Evolutionary conservation across 257 asterid genomes (phyloP), one percentile per base, ranked within the genome.

Genomic region (Fraxinus cuspidata): DNA sequence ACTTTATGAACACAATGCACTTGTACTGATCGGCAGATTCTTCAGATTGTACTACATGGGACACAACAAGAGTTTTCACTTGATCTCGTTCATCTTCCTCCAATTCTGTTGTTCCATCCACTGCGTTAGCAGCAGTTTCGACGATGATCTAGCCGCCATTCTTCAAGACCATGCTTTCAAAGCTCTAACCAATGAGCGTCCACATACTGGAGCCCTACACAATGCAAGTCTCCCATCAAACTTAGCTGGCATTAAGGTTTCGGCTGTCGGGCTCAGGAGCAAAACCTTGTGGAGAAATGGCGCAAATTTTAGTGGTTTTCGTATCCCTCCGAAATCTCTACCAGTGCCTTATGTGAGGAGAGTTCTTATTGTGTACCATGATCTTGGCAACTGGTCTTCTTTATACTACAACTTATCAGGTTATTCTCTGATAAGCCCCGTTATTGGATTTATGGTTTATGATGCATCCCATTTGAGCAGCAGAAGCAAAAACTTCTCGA

Each of bases 371-470:
- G 89, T 94, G n/a, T 90, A 92, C 77, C 94, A 89, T 68, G 85
- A 92, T 72, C 87, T 92, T 0, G 91, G 92, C 31, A 94, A 92
- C 82, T 85, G 87, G 89, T 92, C 96, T 40, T 72, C 95, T 34
- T 77, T 68, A 40, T 93, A 89, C 89, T 90, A 86, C 84, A 83
- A 53, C 67, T 16, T 87, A 56, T 58, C 96, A 28, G 98, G 97
- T 32, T 92, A 92, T 89, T 27, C 84, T 1, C 35, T 89, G n/a
- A 13, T 85, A 28, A 85, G 81, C 79, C 90, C 94, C 1, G 95
- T 94, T 5, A 74, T 92, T 3, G 97, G 98, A 47, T 90, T 94
- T 78, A 77, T 82, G 4, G 91, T 82, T 35, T 92, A 89, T 34
- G 93, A 93, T 68, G 91, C 92, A 18, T 86, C 97, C 0, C 72